Evolutionary conservation across 768 basidiomycete genomes (phyloP).

Genomic region (Chalciporus chontae): DNA sequence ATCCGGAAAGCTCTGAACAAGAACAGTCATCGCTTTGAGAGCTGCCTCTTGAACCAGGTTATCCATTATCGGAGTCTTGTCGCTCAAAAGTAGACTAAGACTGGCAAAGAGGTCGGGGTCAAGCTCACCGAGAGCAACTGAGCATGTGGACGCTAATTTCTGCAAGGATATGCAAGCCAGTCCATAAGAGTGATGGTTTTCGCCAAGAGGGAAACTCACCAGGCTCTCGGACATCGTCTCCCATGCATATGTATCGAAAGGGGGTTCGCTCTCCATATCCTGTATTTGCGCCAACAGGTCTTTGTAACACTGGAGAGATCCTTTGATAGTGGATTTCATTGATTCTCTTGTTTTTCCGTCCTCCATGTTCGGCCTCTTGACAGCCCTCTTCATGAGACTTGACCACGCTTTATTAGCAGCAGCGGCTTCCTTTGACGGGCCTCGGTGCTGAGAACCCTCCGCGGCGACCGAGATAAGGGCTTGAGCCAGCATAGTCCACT

Average conservation of each 20-base stretch:
- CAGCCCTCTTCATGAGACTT: conserved; percentile 55
- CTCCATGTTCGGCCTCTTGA: conserved; percentile 36
- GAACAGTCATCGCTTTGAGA: conserved; percentile 75
- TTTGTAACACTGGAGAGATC: conserved; percentile 72
- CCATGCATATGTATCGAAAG: conserved; percentile 85
- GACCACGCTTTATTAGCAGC: conserved; percentile 84
- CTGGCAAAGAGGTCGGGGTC: conserved; percentile 67
- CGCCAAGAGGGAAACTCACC: conserved; percentile 40
- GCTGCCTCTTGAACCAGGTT: conserved; percentile 87
- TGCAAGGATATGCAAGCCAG: conserved; percentile 25
- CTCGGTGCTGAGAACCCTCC: conserved; percentile 17
- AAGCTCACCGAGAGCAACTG: conserved; percentile 63
- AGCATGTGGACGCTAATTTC: conserved; percentile 87
- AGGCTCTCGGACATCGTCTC: conserved; percentile 90
- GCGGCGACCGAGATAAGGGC: conserved; percentile 44
- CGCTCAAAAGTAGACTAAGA: conserved; percentile 73
- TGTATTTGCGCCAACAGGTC: conserved; percentile 77
- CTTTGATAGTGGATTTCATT: conserved; percentile 48
- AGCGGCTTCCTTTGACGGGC: conserved; percentile 59
- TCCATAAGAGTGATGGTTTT: not conserved
- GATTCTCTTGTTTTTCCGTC: conserved; percentile 34
- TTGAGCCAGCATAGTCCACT: conserved; percentile 84
- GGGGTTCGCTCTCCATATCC: conserved; percentile 77
- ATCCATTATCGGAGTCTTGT: conserved; percentile 77
- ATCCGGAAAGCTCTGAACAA: conserved; percentile 85